Conservation (phyloP, 2,329 filamentous ascomycete species). For the Bipolaris gigantea region DNA sequence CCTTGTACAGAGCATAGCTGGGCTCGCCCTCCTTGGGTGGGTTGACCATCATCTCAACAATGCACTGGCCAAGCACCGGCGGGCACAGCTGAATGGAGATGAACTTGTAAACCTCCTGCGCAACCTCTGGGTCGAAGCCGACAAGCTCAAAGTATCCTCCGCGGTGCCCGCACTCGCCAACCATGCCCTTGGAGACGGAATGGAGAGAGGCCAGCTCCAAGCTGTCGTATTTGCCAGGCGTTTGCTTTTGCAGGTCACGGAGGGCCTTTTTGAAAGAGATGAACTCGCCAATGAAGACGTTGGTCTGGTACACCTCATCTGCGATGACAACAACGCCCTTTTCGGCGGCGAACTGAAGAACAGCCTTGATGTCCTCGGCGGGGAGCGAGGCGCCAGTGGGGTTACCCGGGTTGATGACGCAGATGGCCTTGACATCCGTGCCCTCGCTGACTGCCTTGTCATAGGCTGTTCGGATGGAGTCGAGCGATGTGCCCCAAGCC, state of each 20-base stretch:
- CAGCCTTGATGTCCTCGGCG: constrained; percentile 74
- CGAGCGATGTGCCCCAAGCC: constrained; percentile 84
- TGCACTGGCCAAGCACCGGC: constrained; percentile 91
- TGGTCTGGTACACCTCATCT: constrained; percentile 99
- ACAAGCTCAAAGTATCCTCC: constrained; percentile 97
- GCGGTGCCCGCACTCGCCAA: constrained; percentile 96
- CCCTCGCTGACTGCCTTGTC: constrained; percentile 74
- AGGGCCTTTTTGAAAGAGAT: constrained; percentile 92
- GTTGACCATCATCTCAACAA: constrained; percentile 98
- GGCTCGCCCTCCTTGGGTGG: constrained; percentile 82
- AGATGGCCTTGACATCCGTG: constrained; percentile 86
- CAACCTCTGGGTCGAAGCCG: constrained; percentile 82
- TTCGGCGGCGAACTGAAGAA: constrained; percentile 84
- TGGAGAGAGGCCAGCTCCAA: constrained; percentile 91
- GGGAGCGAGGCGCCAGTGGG: constrained; percentile 88
- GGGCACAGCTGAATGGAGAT: constrained; percentile 96
- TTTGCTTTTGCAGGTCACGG: constrained; percentile 71
- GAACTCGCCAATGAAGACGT: constrained; percentile 93
- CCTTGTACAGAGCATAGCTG: constrained; percentile 78
- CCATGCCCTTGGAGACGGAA: constrained; percentile 96
- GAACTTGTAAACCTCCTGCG: constrained; percentile 97
- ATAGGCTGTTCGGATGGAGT: constrained; percentile 73
- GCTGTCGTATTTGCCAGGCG: constrained; percentile 73
- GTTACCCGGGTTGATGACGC: constrained; percentile 98
- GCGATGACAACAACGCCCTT: constrained; percentile 88